These are phyloP conservation scores for Colletotrichum sp. DNA, from an alignment of 2,329 filamentous ascomycete genomes.

Conservation along the genomic window DNA sequence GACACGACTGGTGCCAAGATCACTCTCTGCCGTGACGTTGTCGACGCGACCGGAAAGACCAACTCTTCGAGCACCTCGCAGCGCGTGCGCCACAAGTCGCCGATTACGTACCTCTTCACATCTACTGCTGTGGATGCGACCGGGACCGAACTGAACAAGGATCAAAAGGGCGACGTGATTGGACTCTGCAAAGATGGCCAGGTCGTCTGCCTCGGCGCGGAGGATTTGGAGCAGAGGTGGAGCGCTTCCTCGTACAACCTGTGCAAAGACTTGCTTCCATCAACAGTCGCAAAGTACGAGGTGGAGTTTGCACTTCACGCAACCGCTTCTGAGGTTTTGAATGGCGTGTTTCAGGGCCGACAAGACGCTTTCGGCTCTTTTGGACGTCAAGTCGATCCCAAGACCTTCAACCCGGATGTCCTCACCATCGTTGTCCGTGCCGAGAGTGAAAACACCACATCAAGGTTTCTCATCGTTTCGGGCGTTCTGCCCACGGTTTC, in stretches of 20 bases:
- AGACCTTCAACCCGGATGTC: constrained; percentile 55
- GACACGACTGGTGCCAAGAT: constrained; percentile 55
- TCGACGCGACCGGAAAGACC: constrained; percentile 56
- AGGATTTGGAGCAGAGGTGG: constrained; percentile 56
- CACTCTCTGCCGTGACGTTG: constrained; percentile 64
- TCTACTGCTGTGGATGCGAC: constrained; percentile 25
- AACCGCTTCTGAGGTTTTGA: constrained; percentile 52
- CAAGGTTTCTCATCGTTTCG: constrained; percentile 38
- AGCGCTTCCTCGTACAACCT: constrained; percentile 46
- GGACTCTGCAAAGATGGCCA: constrained; percentile 66
- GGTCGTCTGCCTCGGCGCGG: constrained; percentile 64
- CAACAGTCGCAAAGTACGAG: constrained; percentile 38
- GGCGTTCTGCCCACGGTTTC: constrained; percentile 28
- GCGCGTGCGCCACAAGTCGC: constrained; percentile 31
- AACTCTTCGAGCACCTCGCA: constrained; percentile 54
- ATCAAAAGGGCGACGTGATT: constrained; percentile 46
- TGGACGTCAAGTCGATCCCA: constrained; percentile 48
- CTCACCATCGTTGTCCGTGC: constrained; percentile 55
- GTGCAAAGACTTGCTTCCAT: constrained; percentile 43
- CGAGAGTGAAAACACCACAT: constrained; percentile 20
- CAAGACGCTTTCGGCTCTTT: constrained; percentile 58
- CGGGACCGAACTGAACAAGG: background rate
- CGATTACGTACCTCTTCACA: constrained; percentile 49
- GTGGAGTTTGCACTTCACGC: constrained; percentile 57
- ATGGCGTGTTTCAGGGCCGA: constrained; percentile 61